These are phyloP conservation scores for Dothideomycetes sp. DNA, from an alignment of 2,329 filamentous ascomycete species.

Conservation along the genomic window DNA sequence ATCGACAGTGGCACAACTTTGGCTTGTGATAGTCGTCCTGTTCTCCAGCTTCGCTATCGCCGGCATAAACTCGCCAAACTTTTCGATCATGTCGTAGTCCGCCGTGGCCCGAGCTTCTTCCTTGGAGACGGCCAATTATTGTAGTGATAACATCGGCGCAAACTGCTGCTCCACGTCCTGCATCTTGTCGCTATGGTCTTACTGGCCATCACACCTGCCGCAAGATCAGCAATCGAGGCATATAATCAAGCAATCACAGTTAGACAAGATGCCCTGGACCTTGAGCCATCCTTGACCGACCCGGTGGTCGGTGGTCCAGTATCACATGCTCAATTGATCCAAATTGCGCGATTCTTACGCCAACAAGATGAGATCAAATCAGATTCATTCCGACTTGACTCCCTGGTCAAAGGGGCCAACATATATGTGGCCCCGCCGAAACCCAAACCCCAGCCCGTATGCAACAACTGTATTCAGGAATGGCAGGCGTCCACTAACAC, in stretches of 20 bases:
- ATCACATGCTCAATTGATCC: conserved; percentile 59
- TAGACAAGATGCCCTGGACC: conserved; percentile 20
- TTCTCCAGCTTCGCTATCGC: neutral
- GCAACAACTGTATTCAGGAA: too few relatives aligned
- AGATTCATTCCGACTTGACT: conserved; percentile 46
- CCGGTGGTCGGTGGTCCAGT: conserved; percentile 57
- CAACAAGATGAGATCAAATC: conserved; percentile 4
- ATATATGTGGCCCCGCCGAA: conserved; percentile 74
- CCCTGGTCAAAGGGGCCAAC: conserved; percentile 59
- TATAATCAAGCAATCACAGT: conserved; percentile 14
- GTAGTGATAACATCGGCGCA: too few relatives aligned
- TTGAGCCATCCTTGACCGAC: conserved; percentile 43
- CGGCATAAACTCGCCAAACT: neutral
- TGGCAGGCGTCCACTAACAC: too few relatives aligned
- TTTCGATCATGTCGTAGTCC: neutral
- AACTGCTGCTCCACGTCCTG: too few relatives aligned
- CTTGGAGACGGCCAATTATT: neutral
- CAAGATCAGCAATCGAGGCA: conserved; percentile 52
- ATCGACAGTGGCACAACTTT: too few relatives aligned
- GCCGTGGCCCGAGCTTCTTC: conserved; percentile 3
- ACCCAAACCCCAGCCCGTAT: conserved; percentile 68
- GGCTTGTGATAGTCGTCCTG: neutral
- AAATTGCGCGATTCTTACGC: conserved; percentile 39
- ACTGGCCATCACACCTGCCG: conserved; percentile 63
- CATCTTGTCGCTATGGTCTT: conserved; percentile 52